A percentile compares a stretch with the other conserved stretches of the same genome.
These are phyloP conservation scores for Isochrysis galbana DNA, from an alignment of 78 protist genomes.

Conservation along the genomic window DNA sequence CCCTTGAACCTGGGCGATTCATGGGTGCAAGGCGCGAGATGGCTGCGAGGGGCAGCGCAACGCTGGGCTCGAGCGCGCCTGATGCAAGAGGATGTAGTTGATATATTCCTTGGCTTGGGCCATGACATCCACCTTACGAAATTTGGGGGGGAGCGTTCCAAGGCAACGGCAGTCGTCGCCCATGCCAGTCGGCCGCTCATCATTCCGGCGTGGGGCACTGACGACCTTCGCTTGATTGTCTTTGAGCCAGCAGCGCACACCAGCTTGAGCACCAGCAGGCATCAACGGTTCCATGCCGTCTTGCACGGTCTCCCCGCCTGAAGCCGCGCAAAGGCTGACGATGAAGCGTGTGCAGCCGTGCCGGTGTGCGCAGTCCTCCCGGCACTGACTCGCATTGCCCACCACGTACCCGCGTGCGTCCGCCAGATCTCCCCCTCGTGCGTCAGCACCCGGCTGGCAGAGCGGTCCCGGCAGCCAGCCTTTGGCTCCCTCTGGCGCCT, in stretches of 20 bases:
- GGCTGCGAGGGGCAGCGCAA: too few relatives aligned
- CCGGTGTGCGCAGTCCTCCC: neutral
- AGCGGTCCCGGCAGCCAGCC: neutral
- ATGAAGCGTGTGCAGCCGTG: neutral
- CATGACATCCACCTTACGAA: neutral
- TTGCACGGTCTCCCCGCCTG: too few relatives aligned
- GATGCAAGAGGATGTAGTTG: constrained; percentile 24
- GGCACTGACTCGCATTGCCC: neutral
- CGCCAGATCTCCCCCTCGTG: neutral
- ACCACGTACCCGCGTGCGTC: neutral
- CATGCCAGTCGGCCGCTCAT: neutral
- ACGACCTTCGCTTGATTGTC: neutral
- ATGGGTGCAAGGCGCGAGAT: too few relatives aligned
- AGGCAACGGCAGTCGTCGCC: neutral
- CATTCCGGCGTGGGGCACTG: too few relatives aligned
- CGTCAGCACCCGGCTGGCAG: neutral
- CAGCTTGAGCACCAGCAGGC: too few relatives aligned
- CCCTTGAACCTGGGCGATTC: too few relatives aligned
- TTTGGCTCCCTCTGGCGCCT: constrained; percentile 23
- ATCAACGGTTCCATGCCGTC: too few relatives aligned
- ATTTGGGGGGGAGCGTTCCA: neutral
- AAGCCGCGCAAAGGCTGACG: neutral
- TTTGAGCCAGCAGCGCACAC: neutral
- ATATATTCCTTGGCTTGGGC: constrained; percentile 20
- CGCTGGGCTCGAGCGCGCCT: too few relatives aligned